Evolutionary conservation across 306 rosid species (phyloP).

Genomic region (Acacia melanoxylon): DNA sequence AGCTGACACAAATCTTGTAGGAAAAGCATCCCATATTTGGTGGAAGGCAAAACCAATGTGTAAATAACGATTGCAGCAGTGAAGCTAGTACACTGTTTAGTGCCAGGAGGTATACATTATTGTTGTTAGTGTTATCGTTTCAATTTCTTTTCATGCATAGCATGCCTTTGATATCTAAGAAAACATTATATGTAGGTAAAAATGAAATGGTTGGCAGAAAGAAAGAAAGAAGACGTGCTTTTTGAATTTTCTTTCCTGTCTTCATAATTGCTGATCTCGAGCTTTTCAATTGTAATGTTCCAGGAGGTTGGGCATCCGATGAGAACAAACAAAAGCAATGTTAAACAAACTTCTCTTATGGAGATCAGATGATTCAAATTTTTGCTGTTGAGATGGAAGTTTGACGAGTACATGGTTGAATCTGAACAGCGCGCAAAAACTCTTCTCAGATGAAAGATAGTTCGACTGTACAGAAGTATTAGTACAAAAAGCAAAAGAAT

Average conservation of each 20-base stretch:
- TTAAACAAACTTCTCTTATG: slow-evolving; percentile 30
- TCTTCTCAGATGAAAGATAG: slow-evolving; percentile 33
- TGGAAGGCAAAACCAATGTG: slow-evolving; percentile 51
- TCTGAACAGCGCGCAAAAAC: slow-evolving; percentile 28
- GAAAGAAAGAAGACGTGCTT: background rate
- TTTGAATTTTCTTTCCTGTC: background rate
- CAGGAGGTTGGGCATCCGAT: slow-evolving; percentile 80
- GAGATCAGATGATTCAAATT: slow-evolving; percentile 32
- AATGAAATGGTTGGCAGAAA: background rate
- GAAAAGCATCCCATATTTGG: slow-evolving; percentile 56
- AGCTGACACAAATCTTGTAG: slow-evolving; percentile 42
- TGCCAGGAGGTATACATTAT: slow-evolving; percentile 56
- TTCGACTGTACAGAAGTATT: slow-evolving; percentile 35
- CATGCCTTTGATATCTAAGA: background rate
- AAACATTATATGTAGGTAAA: background rate
- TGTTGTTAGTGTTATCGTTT: slow-evolving; percentile 3
- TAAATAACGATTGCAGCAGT: slow-evolving; percentile 44
- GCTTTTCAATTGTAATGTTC: slow-evolving; percentile 29
- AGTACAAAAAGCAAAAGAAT: background rate
- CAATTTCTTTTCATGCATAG: background rate
- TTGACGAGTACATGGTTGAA: slow-evolving; percentile 5
- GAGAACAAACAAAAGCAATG: slow-evolving; percentile 25
- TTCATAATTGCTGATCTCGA: background rate
- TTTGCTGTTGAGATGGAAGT: slow-evolving; percentile 25
- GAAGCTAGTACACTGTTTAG: slow-evolving; percentile 34